Evolutionary conservation across 2,329 filamentous ascomycete genomes (phyloP).

Genomic region (Fusarium secorum): DNA sequence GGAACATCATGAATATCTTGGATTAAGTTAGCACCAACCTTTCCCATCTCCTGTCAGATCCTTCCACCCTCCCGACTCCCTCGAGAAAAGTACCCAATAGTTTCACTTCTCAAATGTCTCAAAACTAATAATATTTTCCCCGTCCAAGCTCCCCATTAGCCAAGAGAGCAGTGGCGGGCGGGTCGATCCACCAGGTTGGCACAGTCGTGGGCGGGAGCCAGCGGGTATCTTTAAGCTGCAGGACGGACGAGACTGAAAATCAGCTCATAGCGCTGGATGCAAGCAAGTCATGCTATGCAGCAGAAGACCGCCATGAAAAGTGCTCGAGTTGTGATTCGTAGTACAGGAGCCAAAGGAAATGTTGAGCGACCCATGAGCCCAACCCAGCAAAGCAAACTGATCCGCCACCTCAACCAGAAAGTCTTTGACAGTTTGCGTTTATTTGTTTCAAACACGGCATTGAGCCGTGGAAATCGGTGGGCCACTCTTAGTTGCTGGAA

Average conservation of each 20-base stretch:
- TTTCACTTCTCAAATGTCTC: background rate
- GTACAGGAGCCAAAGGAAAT: background rate
- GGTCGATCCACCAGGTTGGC: constrained; percentile 39
- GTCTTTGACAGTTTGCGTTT: background rate
- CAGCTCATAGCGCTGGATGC: constrained; percentile 38
- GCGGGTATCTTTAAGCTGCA: constrained; percentile 33
- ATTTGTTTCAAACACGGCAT: constrained; percentile 24
- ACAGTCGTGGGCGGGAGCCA: constrained; percentile 30
- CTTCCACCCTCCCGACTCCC: background rate
- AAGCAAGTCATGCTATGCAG: constrained; percentile 40
- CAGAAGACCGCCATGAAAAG: constrained; percentile 5
- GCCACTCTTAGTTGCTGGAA: constrained; percentile 27
- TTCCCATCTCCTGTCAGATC: constrained; percentile 15
- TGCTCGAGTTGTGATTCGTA: background rate
- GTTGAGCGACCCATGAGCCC: background rate
- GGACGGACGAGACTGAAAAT: constrained; percentile 33
- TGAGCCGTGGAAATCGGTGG: constrained; percentile 13
- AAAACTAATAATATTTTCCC: constrained; percentile 28
- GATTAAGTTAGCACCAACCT: constrained; percentile 22
- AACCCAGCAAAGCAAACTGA: background rate
- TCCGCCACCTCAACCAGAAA: background rate
- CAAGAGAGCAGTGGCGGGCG: constrained; percentile 13
- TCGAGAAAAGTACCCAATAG: constrained; percentile 11
- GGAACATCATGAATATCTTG: constrained; percentile 24
- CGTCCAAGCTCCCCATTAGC: constrained; percentile 35